Evolutionary conservation across 2,329 filamentous ascomycete species (phyloP).

Genomic region (Fusarium ambrosium): DNA sequence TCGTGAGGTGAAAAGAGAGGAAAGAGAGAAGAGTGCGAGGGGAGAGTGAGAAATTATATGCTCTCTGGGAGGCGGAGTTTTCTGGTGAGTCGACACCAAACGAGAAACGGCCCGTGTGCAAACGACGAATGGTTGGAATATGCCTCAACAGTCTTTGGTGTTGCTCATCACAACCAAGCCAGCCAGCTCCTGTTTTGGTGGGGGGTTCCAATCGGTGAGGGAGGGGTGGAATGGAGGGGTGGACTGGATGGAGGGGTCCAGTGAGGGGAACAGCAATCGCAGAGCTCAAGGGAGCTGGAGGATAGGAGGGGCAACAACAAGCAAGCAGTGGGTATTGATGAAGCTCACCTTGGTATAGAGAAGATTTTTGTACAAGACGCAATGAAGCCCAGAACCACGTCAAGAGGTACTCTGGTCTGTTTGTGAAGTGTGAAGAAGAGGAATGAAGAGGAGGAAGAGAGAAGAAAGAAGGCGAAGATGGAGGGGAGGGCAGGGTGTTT

Average conservation of each 20-base stretch:
- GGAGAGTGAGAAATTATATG: conserved; percentile 24
- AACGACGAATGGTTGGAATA: conserved; percentile 42
- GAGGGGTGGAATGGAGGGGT: conserved; percentile 33
- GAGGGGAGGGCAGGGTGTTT: conserved; percentile 36
- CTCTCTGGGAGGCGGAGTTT: conserved; percentile 24
- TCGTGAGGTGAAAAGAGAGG: conserved; percentile 13
- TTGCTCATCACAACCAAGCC: conserved; percentile 45
- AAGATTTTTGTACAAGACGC: conserved; percentile 26
- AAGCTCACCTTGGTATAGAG: conserved; percentile 41
- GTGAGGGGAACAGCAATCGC: conserved; percentile 13
- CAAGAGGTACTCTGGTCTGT: conserved; percentile 29
- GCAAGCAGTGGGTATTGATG: conserved; percentile 24
- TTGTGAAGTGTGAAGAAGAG: conserved; percentile 24
- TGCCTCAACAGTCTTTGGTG: conserved; percentile 46
- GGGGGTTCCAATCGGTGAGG: conserved; percentile 42
- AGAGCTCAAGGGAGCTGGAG: conserved; percentile 5
- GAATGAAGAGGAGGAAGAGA: conserved; percentile 29
- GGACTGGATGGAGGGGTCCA: conserved; percentile 22
- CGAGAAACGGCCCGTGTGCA: conserved; percentile 29
- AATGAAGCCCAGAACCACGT: conserved; percentile 30
- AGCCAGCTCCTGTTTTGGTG: conserved; percentile 46
- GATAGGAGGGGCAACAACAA: conserved; percentile 25
- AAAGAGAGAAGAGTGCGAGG: conserved; percentile 27
- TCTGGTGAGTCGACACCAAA: conserved; percentile 23
- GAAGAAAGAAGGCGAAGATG: conserved; percentile 9